Base-by-base conservation (phyloP, 1,284 basidiomycete genomes). In the Moesziomyces globuligerus region DNA sequence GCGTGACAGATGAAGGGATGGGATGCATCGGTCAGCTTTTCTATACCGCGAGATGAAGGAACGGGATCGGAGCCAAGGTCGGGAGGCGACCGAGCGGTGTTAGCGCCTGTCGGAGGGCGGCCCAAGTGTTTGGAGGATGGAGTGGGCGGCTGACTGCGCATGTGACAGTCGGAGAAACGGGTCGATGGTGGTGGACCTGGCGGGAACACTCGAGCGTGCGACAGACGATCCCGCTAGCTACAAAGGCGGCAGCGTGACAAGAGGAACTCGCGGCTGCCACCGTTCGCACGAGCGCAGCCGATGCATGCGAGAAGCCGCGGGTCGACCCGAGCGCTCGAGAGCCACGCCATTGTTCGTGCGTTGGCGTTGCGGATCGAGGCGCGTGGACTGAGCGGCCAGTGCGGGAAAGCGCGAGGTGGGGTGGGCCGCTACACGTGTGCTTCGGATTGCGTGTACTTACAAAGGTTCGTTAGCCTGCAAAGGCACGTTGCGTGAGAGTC, bases 391-490 rank as follows among this genome's bases (percentile, higher is more conserved):
- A 28, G 26, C 32, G 32, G 32, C 17, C 32, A 13, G 7, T 7
- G 32, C 32, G 32, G 15, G 15, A 34, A 17, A 17, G 7, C 17
- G 15, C 6, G 15, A 17, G 17, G 29, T 34, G 32, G 15, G 32
- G 17, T 34, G 32, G 32, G 32, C 32, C 11, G 32, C 15, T 13
- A 34, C 32, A 1, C 10, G 17, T 34, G 32, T 34, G 32, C 15
- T 13, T 34, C 32, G 32, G 32, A 17, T 34, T 17, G 15, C 17
- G 32, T 17, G 23, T 40, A 69, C 66, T 62, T 50, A 69, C 66
- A 58, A 52, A 44, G 36, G 28, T 3, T 69, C 66, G 59, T 69
- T 59, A 62, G 66, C 66, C 66, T 69, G 44, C 24, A 18, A 64
- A 69, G 59, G 59, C 59, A 48, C 42, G 29, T 54, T 37, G 42